These are phyloP conservation scores for Cenchrus purpureus DNA, from an alignment of 176 grass and related monocot genomes.

Conservation along the genomic window DNA sequence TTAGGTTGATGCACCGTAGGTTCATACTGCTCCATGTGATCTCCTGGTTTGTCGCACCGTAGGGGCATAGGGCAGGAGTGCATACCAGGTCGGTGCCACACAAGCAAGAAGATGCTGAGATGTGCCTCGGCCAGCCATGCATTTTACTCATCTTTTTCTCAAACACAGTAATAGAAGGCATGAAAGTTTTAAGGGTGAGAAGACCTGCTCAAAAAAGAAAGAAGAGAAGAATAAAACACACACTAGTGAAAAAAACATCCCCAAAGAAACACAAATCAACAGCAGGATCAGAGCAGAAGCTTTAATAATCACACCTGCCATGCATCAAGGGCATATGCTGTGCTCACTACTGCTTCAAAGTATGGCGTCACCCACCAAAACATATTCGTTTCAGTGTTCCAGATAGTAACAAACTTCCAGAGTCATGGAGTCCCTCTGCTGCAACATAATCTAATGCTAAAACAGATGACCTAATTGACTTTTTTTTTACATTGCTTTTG, in stretches of 20 bases:
- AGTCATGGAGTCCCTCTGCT: neutral
- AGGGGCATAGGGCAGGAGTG: too few species aligned
- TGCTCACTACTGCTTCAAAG: neutral
- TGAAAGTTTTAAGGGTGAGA: neutral
- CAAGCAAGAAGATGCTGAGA: too few species aligned
- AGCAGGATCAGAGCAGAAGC: neutral
- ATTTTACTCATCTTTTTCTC: neutral
- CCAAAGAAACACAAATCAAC: neutral
- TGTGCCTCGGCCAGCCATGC: too few species aligned
- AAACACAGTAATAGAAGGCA: neutral
- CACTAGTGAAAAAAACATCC: neutral
- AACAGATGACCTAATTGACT: slow-evolving; percentile 4
- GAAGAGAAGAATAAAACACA: neutral
- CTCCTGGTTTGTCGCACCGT: too few species aligned
- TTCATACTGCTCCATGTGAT: too few species aligned
- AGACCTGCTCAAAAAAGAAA: neutral
- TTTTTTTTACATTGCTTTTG: slow-evolving; percentile 13
- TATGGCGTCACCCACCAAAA: neutral
- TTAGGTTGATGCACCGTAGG: too few species aligned
- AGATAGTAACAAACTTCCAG: neutral
- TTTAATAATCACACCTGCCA: neutral
- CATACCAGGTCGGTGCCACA: too few species aligned
- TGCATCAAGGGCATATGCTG: neutral
- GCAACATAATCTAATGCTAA: neutral
- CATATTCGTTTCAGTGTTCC: neutral